These are phyloP conservation scores for Fusarium buharicum DNA, from an alignment of 2,329 filamentous ascomycete species.

Conservation along the genomic window DNA sequence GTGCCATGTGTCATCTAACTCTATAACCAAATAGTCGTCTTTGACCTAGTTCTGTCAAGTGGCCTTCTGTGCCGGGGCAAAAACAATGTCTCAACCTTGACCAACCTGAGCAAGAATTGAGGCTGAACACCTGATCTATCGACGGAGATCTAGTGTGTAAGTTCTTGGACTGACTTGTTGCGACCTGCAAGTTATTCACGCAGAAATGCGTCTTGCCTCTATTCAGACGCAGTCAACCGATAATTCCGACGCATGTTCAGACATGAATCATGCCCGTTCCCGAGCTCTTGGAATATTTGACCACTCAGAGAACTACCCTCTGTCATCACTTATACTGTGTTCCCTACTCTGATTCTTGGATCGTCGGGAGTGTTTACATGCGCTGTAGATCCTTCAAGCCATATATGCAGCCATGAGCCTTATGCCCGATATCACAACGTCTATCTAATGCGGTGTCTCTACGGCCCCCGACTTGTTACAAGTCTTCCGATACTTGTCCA, in stretches of 20 bases:
- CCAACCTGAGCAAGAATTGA: background rate
- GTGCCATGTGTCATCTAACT: background rate
- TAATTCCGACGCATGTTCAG: background rate
- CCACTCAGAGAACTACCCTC: slow-evolving; percentile 8
- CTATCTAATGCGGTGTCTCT: background rate
- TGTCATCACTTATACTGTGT: background rate
- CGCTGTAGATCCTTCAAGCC: slow-evolving; percentile 1
- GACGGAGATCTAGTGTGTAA: background rate
- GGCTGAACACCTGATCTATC: background rate
- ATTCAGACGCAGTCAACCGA: slow-evolving; percentile 8
- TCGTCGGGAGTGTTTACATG: background rate
- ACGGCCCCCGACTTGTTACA: slow-evolving; percentile 10
- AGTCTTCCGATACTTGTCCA: slow-evolving; percentile 10
- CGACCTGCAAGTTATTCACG: background rate
- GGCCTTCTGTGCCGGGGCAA: background rate
- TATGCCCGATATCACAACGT: slow-evolving; percentile 6
- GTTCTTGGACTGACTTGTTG: background rate
- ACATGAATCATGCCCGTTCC: slow-evolving; percentile 27
- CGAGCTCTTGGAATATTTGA: background rate
- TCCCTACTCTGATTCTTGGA: slow-evolving; percentile 2
- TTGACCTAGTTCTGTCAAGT: background rate
- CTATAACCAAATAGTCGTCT: background rate
- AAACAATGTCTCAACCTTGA: slow-evolving; percentile 29
- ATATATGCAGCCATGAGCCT: slow-evolving; percentile 5
- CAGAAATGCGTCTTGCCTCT: slow-evolving; percentile 2